Base-by-base conservation (phyloP, 2,329 filamentous ascomycete species). In the Ophiocordyceps sinensis region DNA sequence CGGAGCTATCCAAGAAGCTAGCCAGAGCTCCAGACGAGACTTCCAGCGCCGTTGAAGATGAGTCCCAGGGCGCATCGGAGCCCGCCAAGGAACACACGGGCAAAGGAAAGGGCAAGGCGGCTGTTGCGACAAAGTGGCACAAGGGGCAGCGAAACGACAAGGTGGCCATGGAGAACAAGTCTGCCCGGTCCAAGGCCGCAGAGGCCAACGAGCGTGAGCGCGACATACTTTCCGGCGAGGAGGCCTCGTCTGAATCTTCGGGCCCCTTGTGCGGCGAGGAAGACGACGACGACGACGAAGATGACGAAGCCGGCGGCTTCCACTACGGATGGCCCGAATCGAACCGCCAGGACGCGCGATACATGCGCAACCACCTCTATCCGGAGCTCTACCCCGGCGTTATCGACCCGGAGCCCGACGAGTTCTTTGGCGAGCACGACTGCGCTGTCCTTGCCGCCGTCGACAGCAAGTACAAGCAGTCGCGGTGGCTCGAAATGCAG, bases 401-500 rank as follows among this genome's bases (percentile, higher is more conserved):
- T 6, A 43, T 53, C 6, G 17, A 45, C 13, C 47, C 49, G 2
- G 21, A 50, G 30, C 46, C 53, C 1, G 51, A 57, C 28, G 48
- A 45, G 19, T 41, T 50, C 46, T 53, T 59, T 29, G 47, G 49
- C 38, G 44, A 51, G 39, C 47, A 46, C 17, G 61, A 65, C 44
- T 59, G 58, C 29, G 49, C 53, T 13, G 49, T 65, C 5, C 54
- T 68, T 4, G 61, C 54, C 2, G 42, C 56, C 7, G 47, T 63
- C 2, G 56, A 62, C 26, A 56, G 54, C 44, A 53, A 55, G 40
- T 52, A 57, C 31, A 53, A 56, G 37, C 50, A 45, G 17, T 51
- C 52, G 26, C 54, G 54, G 21, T 67, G 62, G 60, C 52, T 66
- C 1, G 59, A 66, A 44, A 60, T 67, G 52, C 65, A 68, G 45